phyloP scores from a whole-genome alignment of 371 early-diverging fungal genomes.

The Rhizopus arrhizus region DNA sequence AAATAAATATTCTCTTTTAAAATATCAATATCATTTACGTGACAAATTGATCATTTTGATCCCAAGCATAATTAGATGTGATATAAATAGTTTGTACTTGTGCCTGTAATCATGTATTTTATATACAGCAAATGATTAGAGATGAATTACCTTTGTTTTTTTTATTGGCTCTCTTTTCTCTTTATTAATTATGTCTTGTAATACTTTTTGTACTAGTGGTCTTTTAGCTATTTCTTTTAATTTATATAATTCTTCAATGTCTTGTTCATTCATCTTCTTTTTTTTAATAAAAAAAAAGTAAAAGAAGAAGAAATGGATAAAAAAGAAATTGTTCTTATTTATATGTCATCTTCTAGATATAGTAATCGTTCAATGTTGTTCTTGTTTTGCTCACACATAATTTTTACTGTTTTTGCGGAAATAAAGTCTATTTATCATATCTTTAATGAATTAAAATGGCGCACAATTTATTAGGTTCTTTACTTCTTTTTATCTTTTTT shows the following conservation, averaged over 20 bases:
- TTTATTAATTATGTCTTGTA: conserved; percentile 7
- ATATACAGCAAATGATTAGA: not conserved
- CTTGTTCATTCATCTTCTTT: not conserved
- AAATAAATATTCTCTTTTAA: not conserved
- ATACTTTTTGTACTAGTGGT: conserved; percentile 8
- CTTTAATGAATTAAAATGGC: too few relatives aligned
- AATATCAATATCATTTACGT: conserved; percentile 2
- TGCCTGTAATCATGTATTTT: conserved; percentile 3
- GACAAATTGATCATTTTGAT: conserved; percentile 5
- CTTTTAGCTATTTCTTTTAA: conserved; percentile 1
- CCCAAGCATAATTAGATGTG: conserved; percentile 20
- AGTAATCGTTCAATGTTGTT: too few relatives aligned
- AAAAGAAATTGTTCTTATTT: not conserved
- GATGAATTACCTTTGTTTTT: conserved; percentile 9
- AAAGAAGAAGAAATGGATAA: not conserved
- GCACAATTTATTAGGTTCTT: too few relatives aligned
- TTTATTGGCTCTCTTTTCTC: conserved; percentile 10
- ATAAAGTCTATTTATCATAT: too few relatives aligned
- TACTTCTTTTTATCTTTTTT: too few relatives aligned
- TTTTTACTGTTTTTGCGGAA: too few relatives aligned
- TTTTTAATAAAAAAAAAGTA: not conserved
- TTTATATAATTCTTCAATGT: not conserved
- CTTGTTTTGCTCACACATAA: too few relatives aligned
- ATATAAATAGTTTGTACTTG: conserved; percentile 12
- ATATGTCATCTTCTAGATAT: not conserved